Evolutionary conservation across 2,329 filamentous ascomycete genomes (phyloP), one percentile per base, ranked within the genome.

Genomic region (Orbilia oligospora): DNA sequence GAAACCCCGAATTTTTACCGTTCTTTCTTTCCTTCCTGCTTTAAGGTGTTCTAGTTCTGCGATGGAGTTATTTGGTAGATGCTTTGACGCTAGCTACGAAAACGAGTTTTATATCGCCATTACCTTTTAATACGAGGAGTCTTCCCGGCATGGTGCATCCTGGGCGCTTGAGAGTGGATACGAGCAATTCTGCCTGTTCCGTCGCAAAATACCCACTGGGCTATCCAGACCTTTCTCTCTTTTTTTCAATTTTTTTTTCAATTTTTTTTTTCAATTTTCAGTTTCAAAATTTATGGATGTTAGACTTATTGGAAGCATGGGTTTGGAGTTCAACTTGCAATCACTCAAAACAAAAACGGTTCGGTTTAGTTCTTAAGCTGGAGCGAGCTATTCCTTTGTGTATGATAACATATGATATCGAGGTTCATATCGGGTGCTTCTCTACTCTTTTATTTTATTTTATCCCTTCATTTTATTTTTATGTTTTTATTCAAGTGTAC

Each of bases 241-340:
- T 44, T 41, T 58, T 16, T 41, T 49, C 36, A 22, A 24, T 53
- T 46, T 68, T 46, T n/a, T 14, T 67, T 44, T 41, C n/a, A n/a
- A n/a, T n/a, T n/a, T 14, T 67, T 44, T 41, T 58, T 16, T 41
- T 49, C 36, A 22, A 24, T 53, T 46, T 68, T 46, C 36, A 20
- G 22, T 46, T 51, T 66, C 55, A 61, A 66, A 73, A 73, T 67
- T 27, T 63, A 69, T 58, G 65, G 55, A 41, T 70, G 61, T 70
- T 66, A 76, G 66, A 71, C 56, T 76, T 63, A 68, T 33, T 53
- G 72, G 65, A 64, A 69, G 72, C 72, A 76, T 76, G 67, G 73
- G 49, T 71, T 77, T 77, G 73, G 66, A 67, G 73, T 77, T 77
- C 58, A 71, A 64, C 58, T 77, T 77, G 67, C 65, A 67, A 71